phyloP scores from a whole-genome alignment of 1,284 basidiomycete species.

The Porogramme epimiltina region DNA sequence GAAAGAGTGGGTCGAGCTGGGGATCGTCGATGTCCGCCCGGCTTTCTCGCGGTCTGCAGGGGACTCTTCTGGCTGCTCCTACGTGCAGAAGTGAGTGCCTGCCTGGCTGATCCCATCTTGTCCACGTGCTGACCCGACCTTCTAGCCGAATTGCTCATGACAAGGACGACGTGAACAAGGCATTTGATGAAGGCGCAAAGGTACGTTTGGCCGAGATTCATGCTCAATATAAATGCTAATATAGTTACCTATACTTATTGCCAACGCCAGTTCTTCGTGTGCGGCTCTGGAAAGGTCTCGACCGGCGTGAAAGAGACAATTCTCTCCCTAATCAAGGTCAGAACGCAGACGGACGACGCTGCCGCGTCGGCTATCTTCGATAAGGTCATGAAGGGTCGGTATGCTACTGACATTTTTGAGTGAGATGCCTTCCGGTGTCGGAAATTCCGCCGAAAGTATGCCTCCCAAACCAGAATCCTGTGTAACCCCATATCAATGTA shows the following conservation, averaged over 20 bases:
- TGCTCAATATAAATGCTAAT: too few species aligned
- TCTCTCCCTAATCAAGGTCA: slow-evolving; percentile 35
- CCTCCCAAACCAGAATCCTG: too few species aligned
- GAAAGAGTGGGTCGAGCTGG: slow-evolving; percentile 42
- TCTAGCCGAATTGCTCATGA: slow-evolving; percentile 48
- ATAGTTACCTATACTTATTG: neutral
- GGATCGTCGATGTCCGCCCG: slow-evolving; percentile 49
- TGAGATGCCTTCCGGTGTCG: slow-evolving; percentile 9
- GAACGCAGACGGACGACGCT: slow-evolving; percentile 23
- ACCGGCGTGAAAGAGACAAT: slow-evolving; percentile 37
- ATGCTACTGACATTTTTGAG: slow-evolving; percentile 46
- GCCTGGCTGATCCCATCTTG: neutral
- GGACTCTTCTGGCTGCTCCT: slow-evolving; percentile 42
- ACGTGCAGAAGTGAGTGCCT: slow-evolving; percentile 47
- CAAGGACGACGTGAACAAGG: slow-evolving; percentile 34
- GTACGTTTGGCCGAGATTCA: slow-evolving; percentile 25
- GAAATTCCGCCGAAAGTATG: too few species aligned
- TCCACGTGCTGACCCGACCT: neutral
- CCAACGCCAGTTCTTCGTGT: slow-evolving; percentile 42
- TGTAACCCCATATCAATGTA: too few species aligned
- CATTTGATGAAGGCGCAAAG: slow-evolving; percentile 47
- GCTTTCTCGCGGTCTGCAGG: slow-evolving; percentile 45
- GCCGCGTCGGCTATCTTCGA: slow-evolving; percentile 28
- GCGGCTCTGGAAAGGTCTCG: slow-evolving; percentile 41
- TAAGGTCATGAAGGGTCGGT: slow-evolving; percentile 35